Evolutionary conservation across 2,329 filamentous ascomycete species (phyloP), one percentile per base, ranked within the genome.

Genomic region (Pyrenophora teres): DNA sequence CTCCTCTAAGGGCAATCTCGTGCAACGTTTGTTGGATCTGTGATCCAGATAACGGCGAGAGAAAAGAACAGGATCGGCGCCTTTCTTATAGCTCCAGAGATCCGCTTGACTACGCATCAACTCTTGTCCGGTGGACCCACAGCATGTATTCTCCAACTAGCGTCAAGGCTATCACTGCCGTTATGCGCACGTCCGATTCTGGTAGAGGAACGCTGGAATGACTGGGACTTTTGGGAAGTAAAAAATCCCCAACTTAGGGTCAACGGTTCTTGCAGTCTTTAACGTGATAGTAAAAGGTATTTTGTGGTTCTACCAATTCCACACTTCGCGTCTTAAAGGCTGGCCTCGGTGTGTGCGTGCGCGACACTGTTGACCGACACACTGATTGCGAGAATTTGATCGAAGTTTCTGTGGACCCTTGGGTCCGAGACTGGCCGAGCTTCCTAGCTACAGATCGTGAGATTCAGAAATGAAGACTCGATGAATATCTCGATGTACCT

Each of bases 351-450:
- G 45, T 49, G 45, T 41, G 16, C 30, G 32, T 43, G 40, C 36
- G 27, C 31, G 33, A 43, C 40, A 33, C 39, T 52, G 45, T 52
- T 40, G 50, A 49, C 25, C 45, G 40, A 38, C 23, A 38, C n/a
- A 19, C 44, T 46, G 35, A 45, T 30, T 30, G 44, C 42, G 30
- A 49, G 40, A 55, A 37, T 46, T 54, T 54, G 54, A 56, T 49
- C 49, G 47, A 52, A 41, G 49, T 48, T 58, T 59, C 54, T 58
- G 56, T 62, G 56, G 57, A 54, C 41, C 54, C 37, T 36, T 30
- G 38, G 31, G 42, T 55, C 54, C 54, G 54, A 58, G 36, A 41
- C 42, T 51, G 42, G 46, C 57, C 55, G 56, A 56, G 46, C 36
- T 54, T 25, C 36, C 47, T 30, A 53, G 43, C 37, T 38, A 33